A percentile compares a stretch with the other conserved stretches of the same genome.
Conservation (phyloP, 441 rosid species). For the Biscutella laevigata region DNA sequence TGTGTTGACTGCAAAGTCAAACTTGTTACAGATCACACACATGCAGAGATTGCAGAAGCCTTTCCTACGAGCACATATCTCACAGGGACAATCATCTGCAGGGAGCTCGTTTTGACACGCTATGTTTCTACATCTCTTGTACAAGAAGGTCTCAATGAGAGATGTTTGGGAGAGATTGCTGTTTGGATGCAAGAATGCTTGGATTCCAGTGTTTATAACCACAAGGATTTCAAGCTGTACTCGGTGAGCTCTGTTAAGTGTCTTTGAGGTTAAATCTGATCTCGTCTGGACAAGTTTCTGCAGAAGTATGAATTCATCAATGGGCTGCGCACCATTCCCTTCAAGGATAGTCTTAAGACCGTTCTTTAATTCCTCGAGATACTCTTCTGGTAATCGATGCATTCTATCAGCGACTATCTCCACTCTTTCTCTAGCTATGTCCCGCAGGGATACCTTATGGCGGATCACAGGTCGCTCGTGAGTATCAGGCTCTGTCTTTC, state of each 20-base stretch:
- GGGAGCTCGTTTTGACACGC: constrained; percentile 86
- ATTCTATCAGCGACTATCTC: constrained; percentile 70
- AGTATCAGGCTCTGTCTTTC: constrained; percentile 53
- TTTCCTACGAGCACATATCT: constrained; percentile 61
- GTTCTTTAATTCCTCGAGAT: constrained; percentile 72
- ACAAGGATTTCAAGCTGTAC: constrained; percentile 86
- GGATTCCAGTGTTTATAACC: constrained; percentile 84
- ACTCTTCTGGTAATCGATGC: constrained; percentile 62
- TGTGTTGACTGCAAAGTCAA: constrained; percentile 90
- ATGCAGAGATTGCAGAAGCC: constrained; percentile 97
- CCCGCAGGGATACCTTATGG: constrained; percentile 61
- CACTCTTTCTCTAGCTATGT: constrained; percentile 79
- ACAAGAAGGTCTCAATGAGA: constrained; percentile 78
- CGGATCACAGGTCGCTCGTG: constrained; percentile 58
- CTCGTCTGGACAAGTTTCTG: constrained; percentile 76
- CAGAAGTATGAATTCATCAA: constrained; percentile 66
- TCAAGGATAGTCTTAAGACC: constrained; percentile 68
- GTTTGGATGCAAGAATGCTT: constrained; percentile 86
- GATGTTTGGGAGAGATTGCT: constrained; percentile 79
- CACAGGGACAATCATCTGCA: constrained; percentile 86
- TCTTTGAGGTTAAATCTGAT: constrained; percentile 74
- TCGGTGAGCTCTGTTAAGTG: constrained; percentile 73
- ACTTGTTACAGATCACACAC: constrained; percentile 96
- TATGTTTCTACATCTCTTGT: constrained; percentile 87
- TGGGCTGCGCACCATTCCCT: constrained; percentile 68